A percentile compares a stretch with the other conserved stretches of the same genome.
Evolutionary conservation across 305 asterid species (phyloP).

Genomic region (Fraxinus paxiana): DNA sequence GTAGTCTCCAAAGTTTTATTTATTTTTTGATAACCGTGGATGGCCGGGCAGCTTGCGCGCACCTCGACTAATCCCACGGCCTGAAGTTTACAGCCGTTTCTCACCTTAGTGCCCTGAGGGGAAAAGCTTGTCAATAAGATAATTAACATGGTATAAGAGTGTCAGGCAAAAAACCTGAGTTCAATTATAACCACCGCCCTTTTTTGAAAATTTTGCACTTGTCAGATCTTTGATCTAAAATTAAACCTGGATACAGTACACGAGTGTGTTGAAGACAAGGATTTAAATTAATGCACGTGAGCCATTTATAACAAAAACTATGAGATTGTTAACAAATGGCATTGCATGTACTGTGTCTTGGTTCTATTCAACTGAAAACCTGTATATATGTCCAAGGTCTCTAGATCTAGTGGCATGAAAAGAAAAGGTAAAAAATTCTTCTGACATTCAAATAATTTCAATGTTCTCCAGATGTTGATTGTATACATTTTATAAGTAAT

Average conservation of each 20-base stretch:
- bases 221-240: neutral
- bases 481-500: neutral
- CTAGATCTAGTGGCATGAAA: constrained; percentile 12
- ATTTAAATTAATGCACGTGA: neutral
- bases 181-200: neutral
- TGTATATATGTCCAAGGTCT: neutral
- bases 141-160: neutral
- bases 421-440: constrained; percentile 5
- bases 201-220: neutral
- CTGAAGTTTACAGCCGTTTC: too few relatives aligned
- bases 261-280: neutral
- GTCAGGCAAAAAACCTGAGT: neutral
- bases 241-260: neutral
- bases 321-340: neutral
- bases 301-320: neutral
- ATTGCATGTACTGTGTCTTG: neutral
- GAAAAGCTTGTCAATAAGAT: neutral
- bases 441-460: constrained; percentile 3
- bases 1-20: too few relatives aligned
- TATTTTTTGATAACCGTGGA: too few relatives aligned
- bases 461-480: constrained; percentile 12
- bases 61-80: too few relatives aligned
- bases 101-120: too few relatives aligned
- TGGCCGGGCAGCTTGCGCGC: too few relatives aligned
- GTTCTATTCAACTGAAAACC: neutral